These are phyloP conservation scores for Nicotiana obtusifolia DNA, from an alignment of 257 asterid genomes.

Conservation along the genomic window DNA sequence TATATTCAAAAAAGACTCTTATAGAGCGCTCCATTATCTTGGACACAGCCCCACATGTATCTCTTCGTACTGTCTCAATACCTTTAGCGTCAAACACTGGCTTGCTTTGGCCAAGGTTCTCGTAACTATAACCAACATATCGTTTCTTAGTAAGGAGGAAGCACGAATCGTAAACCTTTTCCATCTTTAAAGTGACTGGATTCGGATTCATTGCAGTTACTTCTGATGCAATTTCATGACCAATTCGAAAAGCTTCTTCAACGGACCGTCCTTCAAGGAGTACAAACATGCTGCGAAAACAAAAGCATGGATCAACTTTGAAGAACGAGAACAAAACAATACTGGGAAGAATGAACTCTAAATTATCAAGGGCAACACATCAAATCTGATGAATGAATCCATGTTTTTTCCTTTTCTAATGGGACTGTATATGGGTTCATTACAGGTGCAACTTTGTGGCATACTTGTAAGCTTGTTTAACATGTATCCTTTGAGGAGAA, in stretches of 20 bases:
- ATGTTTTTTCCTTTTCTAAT: neutral
- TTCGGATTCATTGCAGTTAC: constrained; percentile 73
- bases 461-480: neutral
- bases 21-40: constrained; percentile 85
- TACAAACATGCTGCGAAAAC: constrained; percentile 79
- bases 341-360: neutral
- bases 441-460: neutral
- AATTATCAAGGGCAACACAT: neutral
- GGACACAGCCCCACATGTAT: constrained; percentile 90
- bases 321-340: neutral
- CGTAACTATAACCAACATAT: constrained; percentile 92
- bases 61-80: constrained; percentile 90
- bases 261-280: constrained; percentile 85
- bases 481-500: constrained; percentile 5
- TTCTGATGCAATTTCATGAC: constrained; percentile 84
- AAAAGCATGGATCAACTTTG: constrained; percentile 7
- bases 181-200: constrained; percentile 88
- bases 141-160: constrained; percentile 96
- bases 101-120: constrained; percentile 66
- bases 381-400: constrained; percentile 7
- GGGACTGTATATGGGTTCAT: neutral
- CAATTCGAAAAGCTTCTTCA: constrained; percentile 70
- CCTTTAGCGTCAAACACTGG: constrained; percentile 97
- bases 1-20: constrained; percentile 68
- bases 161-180: constrained; percentile 87